Evolutionary conservation across 495 filamentous ascomycete species (phyloP).

Genomic region (Trichoderma gamsii): DNA sequence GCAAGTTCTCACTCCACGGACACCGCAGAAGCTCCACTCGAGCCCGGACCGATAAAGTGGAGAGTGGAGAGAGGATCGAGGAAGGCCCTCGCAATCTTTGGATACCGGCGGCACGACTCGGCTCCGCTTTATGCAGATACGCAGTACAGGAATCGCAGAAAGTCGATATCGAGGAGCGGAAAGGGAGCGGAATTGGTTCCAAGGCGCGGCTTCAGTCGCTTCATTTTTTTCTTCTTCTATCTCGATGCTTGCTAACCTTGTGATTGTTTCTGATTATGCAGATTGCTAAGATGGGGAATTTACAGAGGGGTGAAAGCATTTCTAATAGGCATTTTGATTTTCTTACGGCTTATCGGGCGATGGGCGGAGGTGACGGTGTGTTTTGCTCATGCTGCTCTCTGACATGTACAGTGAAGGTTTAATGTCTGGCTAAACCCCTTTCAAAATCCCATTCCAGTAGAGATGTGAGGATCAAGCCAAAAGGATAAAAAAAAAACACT

Average conservation of each 20-base stretch:
- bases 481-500: no score
- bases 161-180: background rate
- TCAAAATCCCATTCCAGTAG: no score
- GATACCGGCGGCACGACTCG: slow-evolving; percentile 1
- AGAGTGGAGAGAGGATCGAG: background rate
- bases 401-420: no score
- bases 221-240: background rate
- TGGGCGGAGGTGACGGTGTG: no score
- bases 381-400: no score
- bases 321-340: no score
- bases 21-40: background rate
- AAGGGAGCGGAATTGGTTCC: slow-evolving; percentile 5
- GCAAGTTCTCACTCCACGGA: background rate
- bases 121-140: background rate
- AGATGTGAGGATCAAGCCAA: no score
- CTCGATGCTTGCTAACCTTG: background rate
- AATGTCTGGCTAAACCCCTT: no score
- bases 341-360: no score
- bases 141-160: background rate
- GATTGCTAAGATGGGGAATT: no score
- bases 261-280: background rate
- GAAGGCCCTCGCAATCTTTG: background rate
- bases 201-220: slow-evolving; percentile 7
- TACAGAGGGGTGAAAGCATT: no score
- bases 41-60: background rate